Evolutionary conservation across 2,329 filamentous ascomycete species (phyloP).

Genomic region (Fusarium sp.): DNA sequence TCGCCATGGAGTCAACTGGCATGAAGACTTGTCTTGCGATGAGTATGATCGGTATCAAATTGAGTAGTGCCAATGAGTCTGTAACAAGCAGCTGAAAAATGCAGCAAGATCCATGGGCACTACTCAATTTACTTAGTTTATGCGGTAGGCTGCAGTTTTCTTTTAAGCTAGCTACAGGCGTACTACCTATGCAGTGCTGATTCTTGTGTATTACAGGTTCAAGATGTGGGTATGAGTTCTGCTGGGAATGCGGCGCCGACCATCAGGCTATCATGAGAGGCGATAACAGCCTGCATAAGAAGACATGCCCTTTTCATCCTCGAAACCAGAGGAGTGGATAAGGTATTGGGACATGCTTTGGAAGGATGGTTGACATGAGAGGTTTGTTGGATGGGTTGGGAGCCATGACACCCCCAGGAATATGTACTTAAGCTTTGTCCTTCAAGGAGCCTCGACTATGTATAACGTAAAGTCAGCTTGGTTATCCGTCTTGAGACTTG

Average conservation of each 20-base stretch:
- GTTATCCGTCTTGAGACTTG: neutral
- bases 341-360: neutral
- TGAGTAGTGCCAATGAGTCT: neutral
- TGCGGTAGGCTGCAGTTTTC: neutral
- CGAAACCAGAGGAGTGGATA: constrained; percentile 15
- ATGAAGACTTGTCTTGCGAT: constrained; percentile 51
- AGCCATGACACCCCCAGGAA: neutral
- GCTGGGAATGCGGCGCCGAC: constrained; percentile 49
- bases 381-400: neutral
- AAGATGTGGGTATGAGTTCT: constrained; percentile 47
- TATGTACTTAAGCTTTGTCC: neutral
- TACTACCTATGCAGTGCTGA: constrained; percentile 19
- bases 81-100: neutral
- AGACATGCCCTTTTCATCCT: constrained; percentile 44
- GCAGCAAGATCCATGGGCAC: neutral
- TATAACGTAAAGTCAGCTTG: neutral
- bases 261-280: constrained; percentile 43
- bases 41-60: constrained; percentile 48
- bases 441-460: neutral
- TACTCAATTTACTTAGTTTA: neutral
- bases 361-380: neutral
- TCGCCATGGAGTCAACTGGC: constrained; percentile 53
- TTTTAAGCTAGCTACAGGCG: neutral
- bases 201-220: constrained; percentile 40
- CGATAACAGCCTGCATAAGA: constrained; percentile 46